Conservation (phyloP, 768 basidiomycete species). For the Lactarius deliciosus region DNA sequence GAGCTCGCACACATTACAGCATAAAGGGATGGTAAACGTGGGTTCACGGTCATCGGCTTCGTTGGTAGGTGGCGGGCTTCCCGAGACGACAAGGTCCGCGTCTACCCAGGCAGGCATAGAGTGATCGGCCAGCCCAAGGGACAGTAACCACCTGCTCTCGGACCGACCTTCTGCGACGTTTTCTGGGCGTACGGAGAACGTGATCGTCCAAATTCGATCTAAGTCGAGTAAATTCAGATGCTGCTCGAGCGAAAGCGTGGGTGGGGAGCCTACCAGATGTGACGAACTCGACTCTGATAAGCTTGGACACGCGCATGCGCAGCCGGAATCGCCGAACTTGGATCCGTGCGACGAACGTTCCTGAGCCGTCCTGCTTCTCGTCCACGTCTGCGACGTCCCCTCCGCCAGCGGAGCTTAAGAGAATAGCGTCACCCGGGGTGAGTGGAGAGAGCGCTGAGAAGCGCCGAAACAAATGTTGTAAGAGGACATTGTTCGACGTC, state of each 20-base stretch:
- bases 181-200: slow-evolving; percentile 38
- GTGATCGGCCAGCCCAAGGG: slow-evolving; percentile 51
- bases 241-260: not conserved
- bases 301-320: slow-evolving; percentile 62
- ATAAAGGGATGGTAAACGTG: not conserved
- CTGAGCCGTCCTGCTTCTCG: slow-evolving; percentile 41
- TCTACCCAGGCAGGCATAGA: slow-evolving; percentile 61
- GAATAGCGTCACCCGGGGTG: slow-evolving; percentile 50
- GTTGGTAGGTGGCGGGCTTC: slow-evolving; percentile 9
- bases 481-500: slow-evolving; percentile 57
- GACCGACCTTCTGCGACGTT: slow-evolving; percentile 19
- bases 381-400: slow-evolving; percentile 51
- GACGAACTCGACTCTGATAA: slow-evolving; percentile 62
- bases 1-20: slow-evolving; percentile 28
- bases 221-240: not conserved
- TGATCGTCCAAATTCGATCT: slow-evolving; percentile 60
- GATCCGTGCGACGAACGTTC: slow-evolving; percentile 54
- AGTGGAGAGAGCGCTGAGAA: slow-evolving; percentile 52
- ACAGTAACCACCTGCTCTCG: slow-evolving; percentile 40
- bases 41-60: not conserved
- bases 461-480: slow-evolving; percentile 52
- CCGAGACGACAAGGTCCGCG: slow-evolving; percentile 48
- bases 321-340: slow-evolving; percentile 61
- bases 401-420: slow-evolving; percentile 42
- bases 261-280: slow-evolving; percentile 45